Conservation (phyloP, 371 early-diverging fungal species). For the Mucor irregularis region DNA sequence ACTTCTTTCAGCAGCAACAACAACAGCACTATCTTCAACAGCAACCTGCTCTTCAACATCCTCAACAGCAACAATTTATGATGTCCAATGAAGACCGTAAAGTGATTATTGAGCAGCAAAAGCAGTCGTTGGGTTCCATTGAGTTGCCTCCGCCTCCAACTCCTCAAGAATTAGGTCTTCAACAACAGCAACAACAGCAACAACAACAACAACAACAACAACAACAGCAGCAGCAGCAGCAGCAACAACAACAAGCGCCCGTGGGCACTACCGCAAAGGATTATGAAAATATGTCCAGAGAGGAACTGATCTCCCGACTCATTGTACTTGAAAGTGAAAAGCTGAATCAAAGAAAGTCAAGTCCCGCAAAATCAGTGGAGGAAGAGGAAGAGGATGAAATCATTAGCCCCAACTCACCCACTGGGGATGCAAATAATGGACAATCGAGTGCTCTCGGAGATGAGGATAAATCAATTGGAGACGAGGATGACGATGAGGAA, state of each 20-base stretch:
- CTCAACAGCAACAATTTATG: not conserved
- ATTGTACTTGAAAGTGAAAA: conserved; percentile 21
- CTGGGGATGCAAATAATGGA: too few relatives aligned
- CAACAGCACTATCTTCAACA: not conserved
- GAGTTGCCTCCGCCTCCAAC: conserved; percentile 39
- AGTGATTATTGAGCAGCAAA: conserved; percentile 17
- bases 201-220: not conserved
- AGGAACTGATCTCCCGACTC: conserved; percentile 24
- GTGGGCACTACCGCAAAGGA: conserved; percentile 10
- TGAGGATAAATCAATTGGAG: conserved; percentile 23
- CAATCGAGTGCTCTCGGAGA: not conserved
- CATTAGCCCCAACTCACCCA: not conserved
- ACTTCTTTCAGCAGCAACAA: not conserved
- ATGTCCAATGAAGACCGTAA: conserved; percentile 18
- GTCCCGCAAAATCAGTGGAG: not conserved
- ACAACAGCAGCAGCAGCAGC: not conserved
- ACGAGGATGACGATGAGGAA: conserved; percentile 25
- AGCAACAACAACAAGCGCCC: not conserved
- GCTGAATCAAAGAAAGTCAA: not conserved
- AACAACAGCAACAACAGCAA: conserved; percentile 8
- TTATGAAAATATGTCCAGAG: conserved; percentile 26
- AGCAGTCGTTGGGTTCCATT: conserved; percentile 22
- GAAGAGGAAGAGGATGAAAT: conserved; percentile 17
- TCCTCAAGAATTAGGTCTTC: conserved; percentile 35
- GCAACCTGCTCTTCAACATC: not conserved